These are phyloP conservation scores for Trametes polyzona DNA, from an alignment of 1,284 basidiomycete genomes.

Conservation along the genomic window DNA sequence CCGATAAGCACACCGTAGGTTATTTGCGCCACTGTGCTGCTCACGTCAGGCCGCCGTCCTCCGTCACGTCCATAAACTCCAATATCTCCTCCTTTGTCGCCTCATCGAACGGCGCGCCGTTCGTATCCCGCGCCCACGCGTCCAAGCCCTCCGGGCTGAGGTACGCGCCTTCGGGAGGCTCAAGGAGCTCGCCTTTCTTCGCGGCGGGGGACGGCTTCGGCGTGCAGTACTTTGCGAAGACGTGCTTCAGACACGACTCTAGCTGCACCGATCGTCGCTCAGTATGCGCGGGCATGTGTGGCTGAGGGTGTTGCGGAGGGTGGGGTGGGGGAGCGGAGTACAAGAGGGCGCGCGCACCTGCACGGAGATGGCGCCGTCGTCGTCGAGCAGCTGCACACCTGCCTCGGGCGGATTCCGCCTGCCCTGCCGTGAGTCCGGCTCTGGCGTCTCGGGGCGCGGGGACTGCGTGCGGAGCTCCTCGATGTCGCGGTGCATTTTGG, in stretches of 20 bases:
- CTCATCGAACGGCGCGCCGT: conserved; percentile 70
- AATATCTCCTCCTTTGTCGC: conserved; percentile 78
- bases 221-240: conserved; percentile 75
- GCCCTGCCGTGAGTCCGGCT: conserved; percentile 61
- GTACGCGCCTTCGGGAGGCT: conserved; percentile 61
- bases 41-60: conserved; percentile 74
- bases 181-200: conserved; percentile 37
- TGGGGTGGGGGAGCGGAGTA: neutral
- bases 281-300: no score
- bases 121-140: conserved; percentile 76
- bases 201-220: conserved; percentile 41
- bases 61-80: conserved; percentile 75
- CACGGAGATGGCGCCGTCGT: conserved; percentile 66
- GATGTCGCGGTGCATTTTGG: conserved; percentile 33
- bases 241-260: conserved; percentile 66
- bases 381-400: conserved; percentile 57
- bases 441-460: conserved; percentile 62
- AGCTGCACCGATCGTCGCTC: conserved; percentile 46
- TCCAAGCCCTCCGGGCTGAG: conserved; percentile 64
- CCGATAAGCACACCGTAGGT: no score
- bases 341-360: conserved; percentile 56
- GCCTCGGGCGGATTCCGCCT: conserved; percentile 50
- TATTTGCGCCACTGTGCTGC: no score
- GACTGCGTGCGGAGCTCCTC: conserved; percentile 45
- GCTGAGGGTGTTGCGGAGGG: neutral